phyloP scores from a whole-genome alignment of 2,329 filamentous ascomycete species.

The Exophiala phaeomuriformis region DNA sequence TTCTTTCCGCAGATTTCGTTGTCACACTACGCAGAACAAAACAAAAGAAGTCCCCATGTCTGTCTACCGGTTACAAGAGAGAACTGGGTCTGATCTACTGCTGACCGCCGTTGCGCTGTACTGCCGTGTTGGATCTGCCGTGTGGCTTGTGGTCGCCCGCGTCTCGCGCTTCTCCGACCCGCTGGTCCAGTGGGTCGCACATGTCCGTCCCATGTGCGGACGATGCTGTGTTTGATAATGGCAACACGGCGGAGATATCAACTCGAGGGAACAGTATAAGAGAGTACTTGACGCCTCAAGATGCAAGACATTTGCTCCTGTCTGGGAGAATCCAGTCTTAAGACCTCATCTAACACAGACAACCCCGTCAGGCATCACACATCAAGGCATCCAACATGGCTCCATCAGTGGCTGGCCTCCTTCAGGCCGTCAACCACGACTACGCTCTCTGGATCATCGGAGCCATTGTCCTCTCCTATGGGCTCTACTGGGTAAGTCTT shows the following conservation, averaged over 20 bases:
- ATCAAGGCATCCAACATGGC: not conserved
- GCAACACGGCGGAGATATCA: not conserved
- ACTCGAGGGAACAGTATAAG: not conserved
- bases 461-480: conserved; percentile 8
- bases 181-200: not conserved
- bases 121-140: too few relatives aligned
- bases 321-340: too few relatives aligned
- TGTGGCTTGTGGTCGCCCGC: too few relatives aligned
- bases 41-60: not conserved
- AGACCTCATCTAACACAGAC: not conserved
- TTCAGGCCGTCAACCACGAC: conserved; percentile 13
- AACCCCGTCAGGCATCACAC: not conserved
- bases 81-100: too few relatives aligned
- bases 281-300: not conserved
- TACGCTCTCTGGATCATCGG: conserved; percentile 13
- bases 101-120: too few relatives aligned
- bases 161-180: conserved; percentile 4
- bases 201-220: not conserved
- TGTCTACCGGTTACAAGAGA: too few relatives aligned
- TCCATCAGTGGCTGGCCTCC: conserved; percentile 8
- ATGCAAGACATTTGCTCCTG: too few relatives aligned
- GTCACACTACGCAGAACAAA: not conserved
- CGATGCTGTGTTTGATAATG: not conserved
- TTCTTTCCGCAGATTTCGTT: too few relatives aligned
- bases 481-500: conserved; percentile 15